Percentiles rank a stretch among this genome's conserved stretches.
Conservation (phyloP, 495 filamentous ascomycete species). For the Diplogelasinospora grovesii region DNA sequence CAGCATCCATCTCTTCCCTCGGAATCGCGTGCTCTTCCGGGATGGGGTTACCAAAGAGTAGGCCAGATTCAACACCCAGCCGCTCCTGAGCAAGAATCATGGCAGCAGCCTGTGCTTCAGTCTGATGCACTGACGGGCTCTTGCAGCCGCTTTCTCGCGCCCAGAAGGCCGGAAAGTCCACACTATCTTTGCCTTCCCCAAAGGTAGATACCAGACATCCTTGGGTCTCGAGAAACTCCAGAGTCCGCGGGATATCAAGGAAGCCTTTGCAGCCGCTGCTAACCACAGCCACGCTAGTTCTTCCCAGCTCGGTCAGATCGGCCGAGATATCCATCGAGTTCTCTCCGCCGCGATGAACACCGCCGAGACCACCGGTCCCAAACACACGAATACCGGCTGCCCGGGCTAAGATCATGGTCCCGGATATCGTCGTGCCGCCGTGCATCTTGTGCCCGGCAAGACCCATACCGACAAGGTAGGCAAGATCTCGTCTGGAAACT, state of each 20-base stretch:
- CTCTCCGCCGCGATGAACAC: constrained; percentile 88
- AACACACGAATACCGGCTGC: constrained; percentile 89
- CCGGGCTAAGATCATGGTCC: constrained; percentile 84
- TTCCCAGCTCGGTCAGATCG: constrained; percentile 89
- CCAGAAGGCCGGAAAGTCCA: constrained; percentile 90
- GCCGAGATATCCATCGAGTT: constrained; percentile 87
- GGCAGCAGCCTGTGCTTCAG: constrained; percentile 75
- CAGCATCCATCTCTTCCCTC: constrained; percentile 61
- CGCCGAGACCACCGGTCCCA: constrained; percentile 77
- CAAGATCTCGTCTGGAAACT: constrained; percentile 78
- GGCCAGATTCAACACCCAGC: constrained; percentile 62
- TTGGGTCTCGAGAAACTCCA: constrained; percentile 93
- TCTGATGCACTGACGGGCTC: constrained; percentile 66
- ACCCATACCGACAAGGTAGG: constrained; percentile 69
- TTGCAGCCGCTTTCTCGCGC: constrained; percentile 72
- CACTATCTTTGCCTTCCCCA: constrained; percentile 53
- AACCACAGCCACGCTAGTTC: constrained; percentile 82
- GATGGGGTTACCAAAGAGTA: constrained; percentile 86
- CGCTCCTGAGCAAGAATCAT: constrained; percentile 58
- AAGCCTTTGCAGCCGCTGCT: constrained; percentile 94
- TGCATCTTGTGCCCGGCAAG: constrained; percentile 59
- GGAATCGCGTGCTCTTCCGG: constrained; percentile 64
- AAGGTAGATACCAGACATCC: constrained; percentile 85
- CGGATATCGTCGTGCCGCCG: constrained; percentile 88
- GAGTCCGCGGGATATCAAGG: constrained; percentile 79